Percentiles rank a stretch among this genome's conserved stretches.
Evolutionary conservation across 2,329 filamentous ascomycete genomes (phyloP).

Genomic region (Penicillium olsonii): DNA sequence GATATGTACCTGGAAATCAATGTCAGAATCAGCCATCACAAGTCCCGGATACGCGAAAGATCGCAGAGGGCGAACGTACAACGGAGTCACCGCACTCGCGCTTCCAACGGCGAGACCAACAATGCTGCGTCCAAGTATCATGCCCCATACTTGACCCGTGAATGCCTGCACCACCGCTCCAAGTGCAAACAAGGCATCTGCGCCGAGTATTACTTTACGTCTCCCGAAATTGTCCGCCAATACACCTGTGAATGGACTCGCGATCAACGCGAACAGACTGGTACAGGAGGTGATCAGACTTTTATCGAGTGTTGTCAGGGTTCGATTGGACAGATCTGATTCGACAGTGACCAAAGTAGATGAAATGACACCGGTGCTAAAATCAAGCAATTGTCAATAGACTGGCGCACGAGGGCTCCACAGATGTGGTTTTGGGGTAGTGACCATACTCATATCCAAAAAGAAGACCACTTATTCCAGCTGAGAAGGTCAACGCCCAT

Average conservation of each 20-base stretch:
- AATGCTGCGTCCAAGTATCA: constrained; percentile 49
- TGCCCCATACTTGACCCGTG: constrained; percentile 44
- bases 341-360: constrained; percentile 60
- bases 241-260: constrained; percentile 56
- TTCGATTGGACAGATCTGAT: constrained; percentile 53
- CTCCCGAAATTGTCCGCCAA: constrained; percentile 53
- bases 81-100: constrained; percentile 74
- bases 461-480: constrained; percentile 59
- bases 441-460: constrained; percentile 61
- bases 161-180: constrained; percentile 48
- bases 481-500: constrained; percentile 58
- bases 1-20: constrained; percentile 71
- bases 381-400: constrained; percentile 18
- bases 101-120: constrained; percentile 51
- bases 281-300: constrained; percentile 61
- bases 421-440: not conserved
- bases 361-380: constrained; percentile 62
- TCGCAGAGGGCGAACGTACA: constrained; percentile 48
- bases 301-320: constrained; percentile 58
- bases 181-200: constrained; percentile 48
- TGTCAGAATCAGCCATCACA: not conserved
- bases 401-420: not conserved
- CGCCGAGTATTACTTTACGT: constrained; percentile 49
- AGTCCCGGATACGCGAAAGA: too few species aligned
- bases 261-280: constrained; percentile 58